Base-by-base conservation (phyloP, 768 basidiomycete genomes). In the Leccinellum albellum region DNA sequence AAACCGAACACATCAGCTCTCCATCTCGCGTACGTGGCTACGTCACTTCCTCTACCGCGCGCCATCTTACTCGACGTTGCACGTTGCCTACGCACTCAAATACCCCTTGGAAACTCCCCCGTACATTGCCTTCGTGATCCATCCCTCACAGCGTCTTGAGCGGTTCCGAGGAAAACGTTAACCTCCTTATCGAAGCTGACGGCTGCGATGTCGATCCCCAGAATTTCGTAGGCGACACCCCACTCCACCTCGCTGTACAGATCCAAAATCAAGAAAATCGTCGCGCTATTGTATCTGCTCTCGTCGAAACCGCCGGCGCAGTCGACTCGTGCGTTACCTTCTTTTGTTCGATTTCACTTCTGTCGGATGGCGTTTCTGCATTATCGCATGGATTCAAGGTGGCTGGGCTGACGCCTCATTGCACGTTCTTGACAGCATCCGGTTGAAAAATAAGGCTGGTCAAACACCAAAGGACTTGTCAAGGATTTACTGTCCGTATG, bases 141-240 rank as follows among this genome's bases (percentile, higher is more conserved):
- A 26, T 17, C 13, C 29, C 3, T 32, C 3, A 44, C 37, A 67
- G 67, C 6, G 66, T 67, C 42, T 15, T 31, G 59, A 60, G 56
- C 47, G 50, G 40, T 8, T 61, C 59, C 15, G 3, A 53, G 1
- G 65, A 67, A 6, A 33, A 71, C n/a, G 66, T 71, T 50, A 13
- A 62, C 14, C 60, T 44, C 48, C 44, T 70, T 31, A 69, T 69
- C 44, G 60, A 65, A 53, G 59, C 63, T 6, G 51, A 65, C 8
- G 70, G 70, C 5, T 70, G 70, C 51, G 69, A 70, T 7, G 70
- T 71, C 35, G 70, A 71, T 40, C 59, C 57, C 12, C 61, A 58
- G 55, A 71, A 71, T 48, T 56, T 35, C 6, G 28, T 48, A n/a
- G 65, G 70, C 3, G 45, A 71, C 15, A 73, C 70, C 12, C 70